phyloP scores from a whole-genome alignment of 106 monocot species.

The Dioscorea alata region DNA sequence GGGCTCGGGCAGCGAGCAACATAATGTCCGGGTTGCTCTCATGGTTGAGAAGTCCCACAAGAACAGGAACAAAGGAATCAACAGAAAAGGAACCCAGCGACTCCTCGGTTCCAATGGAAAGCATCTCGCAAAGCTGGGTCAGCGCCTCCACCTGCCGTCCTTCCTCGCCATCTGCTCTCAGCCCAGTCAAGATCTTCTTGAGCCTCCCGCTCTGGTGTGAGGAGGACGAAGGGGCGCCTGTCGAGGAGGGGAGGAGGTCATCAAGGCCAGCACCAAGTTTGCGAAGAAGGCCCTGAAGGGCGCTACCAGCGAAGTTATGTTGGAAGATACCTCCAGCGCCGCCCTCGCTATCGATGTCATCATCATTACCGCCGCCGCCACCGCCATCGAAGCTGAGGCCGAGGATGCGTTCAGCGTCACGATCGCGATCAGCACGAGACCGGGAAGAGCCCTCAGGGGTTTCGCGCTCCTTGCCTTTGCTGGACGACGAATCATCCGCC shows the following conservation, averaged over 20 bases:
- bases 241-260: slow-evolving; percentile 76
- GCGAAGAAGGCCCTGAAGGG: slow-evolving; percentile 87
- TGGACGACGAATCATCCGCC: slow-evolving; percentile 1
- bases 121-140: slow-evolving; percentile 92
- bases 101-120: slow-evolving; percentile 95
- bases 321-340: slow-evolving; percentile 49
- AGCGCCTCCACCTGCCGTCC: slow-evolving; percentile 86
- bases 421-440: slow-evolving; percentile 25
- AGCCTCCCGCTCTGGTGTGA: slow-evolving; percentile 55
- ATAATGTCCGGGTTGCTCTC: slow-evolving; percentile 90
- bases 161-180: slow-evolving; percentile 90
- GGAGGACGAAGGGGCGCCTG: slow-evolving; percentile 34
- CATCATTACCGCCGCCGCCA: slow-evolving; percentile 28
- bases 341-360: slow-evolving; percentile 45
- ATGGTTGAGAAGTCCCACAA: slow-evolving; percentile 84
- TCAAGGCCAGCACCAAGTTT: slow-evolving; percentile 93
- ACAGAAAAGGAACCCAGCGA: slow-evolving; percentile 82
- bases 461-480: slow-evolving; percentile 86
- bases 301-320: slow-evolving; percentile 76
- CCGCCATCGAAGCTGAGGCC: slow-evolving; percentile 53
- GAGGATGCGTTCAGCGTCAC: slow-evolving; percentile 50
- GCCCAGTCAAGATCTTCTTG: slow-evolving; percentile 78
- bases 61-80: slow-evolving; percentile 88
- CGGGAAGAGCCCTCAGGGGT: slow-evolving; percentile 31
- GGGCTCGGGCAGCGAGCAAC: slow-evolving; percentile 90